Base-by-base conservation (phyloP, 2,329 filamentous ascomycete genomes). In the Rhynchosporium graminicola region DNA sequence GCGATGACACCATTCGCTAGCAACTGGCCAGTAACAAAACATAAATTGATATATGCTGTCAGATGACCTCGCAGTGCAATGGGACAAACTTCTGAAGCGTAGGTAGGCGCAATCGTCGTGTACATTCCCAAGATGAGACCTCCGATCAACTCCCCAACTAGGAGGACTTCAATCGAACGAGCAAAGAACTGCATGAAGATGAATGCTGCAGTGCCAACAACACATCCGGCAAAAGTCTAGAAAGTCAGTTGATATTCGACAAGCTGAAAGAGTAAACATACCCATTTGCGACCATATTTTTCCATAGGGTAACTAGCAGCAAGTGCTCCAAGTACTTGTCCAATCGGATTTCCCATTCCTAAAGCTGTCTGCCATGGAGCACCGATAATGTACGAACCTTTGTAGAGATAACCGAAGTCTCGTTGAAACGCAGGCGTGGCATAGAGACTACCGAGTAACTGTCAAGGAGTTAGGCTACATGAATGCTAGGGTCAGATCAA, bases 1-100 rank as follows among this genome's bases (percentile, higher is more conserved):
- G 76, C 77, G 61, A 81, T 78, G 5, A 81, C 78, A 2, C 79
- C 80, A 48, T 80, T 76, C 15, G 78, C 79, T 50, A 82, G 76
- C 29, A 82, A 67, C 64, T 82, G 80, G 12, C 80, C 80, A 1
- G 80, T 69, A 2, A 71, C 80, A 77, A 81, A 83, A 74, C 80
- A 82, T 65, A 82, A 77, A 67, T 82, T 82, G 66, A 81, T 79
- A 54, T 81, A 83, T 0, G 80, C 80, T 0, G 71, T 73, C 76
- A 82, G 59, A 80, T 74, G 81, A n/a, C 80, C 80, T 46, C 82
- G 77, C 10, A 84, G 74, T 38, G 80, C 79, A 29, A 83, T 77
- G 1, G 82, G 82, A 63, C 79, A 82, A 26, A 83, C 80, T 68
- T 83, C 82, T 1, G 56, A 58, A 5, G 65, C 65, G 48, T 70